These are phyloP conservation scores for Kuraishia hungarica DNA, from an alignment of 805 yeast genomes.

Conservation along the genomic window DNA sequence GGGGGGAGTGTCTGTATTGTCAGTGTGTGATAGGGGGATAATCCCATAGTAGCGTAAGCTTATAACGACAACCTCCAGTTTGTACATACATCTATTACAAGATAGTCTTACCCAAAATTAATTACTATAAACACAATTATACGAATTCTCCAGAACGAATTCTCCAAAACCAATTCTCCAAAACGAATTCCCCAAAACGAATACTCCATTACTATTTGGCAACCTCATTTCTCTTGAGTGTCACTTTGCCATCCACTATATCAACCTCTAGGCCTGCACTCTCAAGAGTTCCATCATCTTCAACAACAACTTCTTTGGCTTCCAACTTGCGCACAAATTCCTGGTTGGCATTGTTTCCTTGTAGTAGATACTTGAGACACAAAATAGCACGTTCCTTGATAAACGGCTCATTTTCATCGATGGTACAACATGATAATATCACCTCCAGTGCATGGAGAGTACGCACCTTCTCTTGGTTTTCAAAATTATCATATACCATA, in stretches of 20 bases:
- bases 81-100: too few relatives aligned
- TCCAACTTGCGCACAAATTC: slow-evolving; percentile 68
- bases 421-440: slow-evolving; percentile 70
- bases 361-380: slow-evolving; percentile 62
- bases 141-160: too few relatives aligned
- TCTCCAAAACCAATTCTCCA: too few relatives aligned
- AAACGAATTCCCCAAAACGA: too few relatives aligned
- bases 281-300: slow-evolving; percentile 31
- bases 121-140: too few relatives aligned
- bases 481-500: slow-evolving; percentile 39
- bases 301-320: slow-evolving; percentile 56
- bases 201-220: too few relatives aligned
- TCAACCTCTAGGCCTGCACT: slow-evolving; percentile 76
- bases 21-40: too few relatives aligned
- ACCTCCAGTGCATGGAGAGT: slow-evolving; percentile 60
- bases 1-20: too few relatives aligned
- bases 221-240: slow-evolving; percentile 28
- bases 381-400: slow-evolving; percentile 79
- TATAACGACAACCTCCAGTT: too few relatives aligned
- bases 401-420: slow-evolving; percentile 85
- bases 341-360: slow-evolving; percentile 63
- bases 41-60: too few relatives aligned
- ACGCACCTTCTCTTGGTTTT: slow-evolving; percentile 62
- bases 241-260: slow-evolving; percentile 62
- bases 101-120: too few relatives aligned